Evolutionary conservation across 176 grass and related monocot species (phyloP).

Genomic region (Ensete ventricosum): DNA sequence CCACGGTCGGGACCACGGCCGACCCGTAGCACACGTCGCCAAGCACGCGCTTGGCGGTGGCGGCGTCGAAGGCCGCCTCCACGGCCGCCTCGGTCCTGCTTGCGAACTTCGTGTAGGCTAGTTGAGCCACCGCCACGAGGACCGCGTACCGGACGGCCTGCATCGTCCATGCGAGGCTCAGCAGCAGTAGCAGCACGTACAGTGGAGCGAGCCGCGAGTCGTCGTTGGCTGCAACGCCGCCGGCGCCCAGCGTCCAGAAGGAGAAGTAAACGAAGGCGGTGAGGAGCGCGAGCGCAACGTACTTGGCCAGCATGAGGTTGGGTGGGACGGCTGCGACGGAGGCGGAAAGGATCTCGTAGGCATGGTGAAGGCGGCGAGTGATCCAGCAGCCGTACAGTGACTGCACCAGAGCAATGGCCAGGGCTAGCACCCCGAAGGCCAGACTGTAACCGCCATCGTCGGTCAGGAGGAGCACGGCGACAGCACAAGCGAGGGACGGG

Average conservation of each 20-base stretch:
- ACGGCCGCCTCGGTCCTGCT: not conserved
- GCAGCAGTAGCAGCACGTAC: constrained; percentile 55
- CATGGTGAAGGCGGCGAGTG: constrained; percentile 56
- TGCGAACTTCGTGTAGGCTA: constrained; percentile 46
- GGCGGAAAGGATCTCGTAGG: constrained; percentile 42
- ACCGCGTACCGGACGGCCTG: constrained; percentile 47
- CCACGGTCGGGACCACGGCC: constrained; percentile 47
- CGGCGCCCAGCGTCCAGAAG: constrained; percentile 72
- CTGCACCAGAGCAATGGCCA: constrained; percentile 36
- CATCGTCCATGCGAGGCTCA: constrained; percentile 87
- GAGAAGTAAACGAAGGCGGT: constrained; percentile 46
- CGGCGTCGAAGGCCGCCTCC: constrained; percentile 24
- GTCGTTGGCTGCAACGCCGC: constrained; percentile 51
- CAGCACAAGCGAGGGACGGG: constrained; percentile 41
- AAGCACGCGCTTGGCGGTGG: constrained; percentile 39
- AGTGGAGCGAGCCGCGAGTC: constrained; percentile 32
- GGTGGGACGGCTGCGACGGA: constrained; percentile 36
- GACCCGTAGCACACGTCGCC: constrained; percentile 71
- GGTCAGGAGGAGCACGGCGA: constrained; percentile 53
- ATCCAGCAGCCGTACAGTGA: constrained; percentile 76
- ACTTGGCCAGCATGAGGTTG: constrained; percentile 25
- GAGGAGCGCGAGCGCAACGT: constrained; percentile 43
- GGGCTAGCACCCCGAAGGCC: constrained; percentile 41
- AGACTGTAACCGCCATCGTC: constrained; percentile 44
- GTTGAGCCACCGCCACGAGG: constrained; percentile 53